Evolutionary conservation across 257 asterid species (phyloP), one percentile per base, ranked within the genome.

Genomic region (Verbascum thapsus): DNA sequence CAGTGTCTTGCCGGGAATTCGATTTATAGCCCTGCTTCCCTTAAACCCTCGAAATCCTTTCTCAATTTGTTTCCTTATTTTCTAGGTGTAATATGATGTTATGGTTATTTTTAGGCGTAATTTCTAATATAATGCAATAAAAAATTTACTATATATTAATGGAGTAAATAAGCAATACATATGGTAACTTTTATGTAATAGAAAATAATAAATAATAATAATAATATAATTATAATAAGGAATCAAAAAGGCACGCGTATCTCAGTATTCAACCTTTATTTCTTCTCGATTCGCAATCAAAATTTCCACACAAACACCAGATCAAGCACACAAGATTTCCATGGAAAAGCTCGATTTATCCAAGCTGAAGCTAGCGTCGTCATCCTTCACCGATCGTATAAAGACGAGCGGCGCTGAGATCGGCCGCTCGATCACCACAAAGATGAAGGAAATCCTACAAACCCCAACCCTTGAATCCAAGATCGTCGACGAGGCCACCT

Each of bases 391-490:
- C 43, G 97, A 87, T 66, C 79, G 92, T 10, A 50, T 90, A 23
- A 90, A 83, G 71, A 83, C 85, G 1, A 71, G 91, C 76, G 83
- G 95, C 47, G 91, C 94, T 30, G 88, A 83, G 69, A 83, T 90
- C 91, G 84, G 90, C 66, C 87, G 92, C 75, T 76, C 82, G 10
- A 81, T 88, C 58, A 79, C 89, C 80, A 72, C 95, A 0, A 90
- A 90, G 63, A 68, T 90, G 86, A 88, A 91, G 74, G 96, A 85
- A 51, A 80, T 91, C 35, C 83, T 91, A 9, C 88, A 81, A 49
- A 62, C 83, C 32, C 90, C 96, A n/a, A 91, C 98, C 0, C 94
- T 89, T 0, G 98, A 91, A 64, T 88, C 96, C 26, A 88, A 79
- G 69, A 70, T 81, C 63, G 95, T 91, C 10, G 98, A 91, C 54